These are phyloP conservation scores for Ganoderma lingzhi DNA, from an alignment of 1,284 basidiomycete species.

Conservation along the genomic window DNA sequence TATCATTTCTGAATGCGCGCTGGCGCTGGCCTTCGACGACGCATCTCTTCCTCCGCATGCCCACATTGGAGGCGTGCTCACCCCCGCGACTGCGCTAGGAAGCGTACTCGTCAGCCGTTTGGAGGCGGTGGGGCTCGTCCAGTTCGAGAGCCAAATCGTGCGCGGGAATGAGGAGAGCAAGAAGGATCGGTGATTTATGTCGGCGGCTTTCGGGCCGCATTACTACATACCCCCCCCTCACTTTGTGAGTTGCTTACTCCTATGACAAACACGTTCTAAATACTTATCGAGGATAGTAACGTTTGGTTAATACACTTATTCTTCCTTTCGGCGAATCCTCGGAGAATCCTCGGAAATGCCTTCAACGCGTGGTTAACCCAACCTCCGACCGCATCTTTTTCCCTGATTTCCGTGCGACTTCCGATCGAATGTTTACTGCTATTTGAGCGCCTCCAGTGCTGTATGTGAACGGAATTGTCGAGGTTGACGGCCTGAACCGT, in stretches of 20 bases:
- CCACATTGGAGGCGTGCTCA: constrained; percentile 77
- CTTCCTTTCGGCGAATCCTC: not conserved
- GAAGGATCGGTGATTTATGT: constrained; percentile 33
- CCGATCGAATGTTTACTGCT: not conserved
- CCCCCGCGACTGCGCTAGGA: constrained; percentile 81
- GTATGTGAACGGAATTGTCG: not conserved
- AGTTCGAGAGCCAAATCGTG: constrained; percentile 60
- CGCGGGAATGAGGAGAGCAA: constrained; percentile 29
- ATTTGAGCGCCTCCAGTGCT: not conserved
- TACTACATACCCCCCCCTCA: not conserved
- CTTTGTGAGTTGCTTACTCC: constrained; percentile 3
- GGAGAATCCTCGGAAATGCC: not conserved
- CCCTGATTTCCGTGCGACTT: not conserved
- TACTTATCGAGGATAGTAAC: not conserved
- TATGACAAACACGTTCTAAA: not conserved
- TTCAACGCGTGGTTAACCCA: not conserved
- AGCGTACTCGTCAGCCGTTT: constrained; percentile 74
- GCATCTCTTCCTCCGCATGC: constrained; percentile 62
- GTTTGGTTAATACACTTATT: not conserved
- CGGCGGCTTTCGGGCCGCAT: not conserved
- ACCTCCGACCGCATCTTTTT: not conserved
- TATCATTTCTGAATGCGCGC: constrained; percentile 80
- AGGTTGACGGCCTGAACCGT: not conserved
- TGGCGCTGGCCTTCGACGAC: constrained; percentile 67
- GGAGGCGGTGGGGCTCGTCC: constrained; percentile 58